Evolutionary conservation across 1,284 basidiomycete species (phyloP), one percentile per base, ranked within the genome.

Genomic region (Anthracocystis setariae): DNA sequence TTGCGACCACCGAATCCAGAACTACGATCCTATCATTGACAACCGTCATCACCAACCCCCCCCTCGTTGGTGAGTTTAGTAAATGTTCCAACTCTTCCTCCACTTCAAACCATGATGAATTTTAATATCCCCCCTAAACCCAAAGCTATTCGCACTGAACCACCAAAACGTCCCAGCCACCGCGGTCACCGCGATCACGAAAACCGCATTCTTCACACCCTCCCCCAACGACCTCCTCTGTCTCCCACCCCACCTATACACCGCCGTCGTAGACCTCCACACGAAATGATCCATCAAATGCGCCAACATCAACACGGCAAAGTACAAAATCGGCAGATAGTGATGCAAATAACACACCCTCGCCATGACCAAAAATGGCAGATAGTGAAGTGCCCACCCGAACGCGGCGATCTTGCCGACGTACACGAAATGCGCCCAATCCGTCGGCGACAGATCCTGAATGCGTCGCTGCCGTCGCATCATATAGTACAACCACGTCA

Each of bases 391-490:
- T 29, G 88, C 85, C 95, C 95, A 98, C 8, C 96, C 96, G 57
- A 91, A 87, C 79, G 93, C 89, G 0, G 93, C 92, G 38, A 98
- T 86, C 85, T 96, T 97, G 33, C 90, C 89, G 13, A 95, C 92
- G 80, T 96, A 97, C 69, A 95, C 81, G 86, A 94, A 96, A 78
- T 96, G 92, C 46, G 93, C 91, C 92, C 93, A 97, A 23, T 87
- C 90, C 77, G 89, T 86, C n/a, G 90, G 88, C 46, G 91, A 90
- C 88, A 96, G 93, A 84, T 98, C 95, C 42, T 88, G 86, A 83
- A 92, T 94, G 82, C 91, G 91, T 69, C 96, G 87, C 84, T 98
- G 95, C 84, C 87, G 87, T 68, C 95, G 88, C 76, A 93, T 85
- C 47, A 94, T 68, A 83, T 97, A 97, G 69, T 90, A 86, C 1